These are phyloP conservation scores for Candida vaughaniae DNA, from an alignment of 805 yeast genomes.

Conservation along the genomic window DNA sequence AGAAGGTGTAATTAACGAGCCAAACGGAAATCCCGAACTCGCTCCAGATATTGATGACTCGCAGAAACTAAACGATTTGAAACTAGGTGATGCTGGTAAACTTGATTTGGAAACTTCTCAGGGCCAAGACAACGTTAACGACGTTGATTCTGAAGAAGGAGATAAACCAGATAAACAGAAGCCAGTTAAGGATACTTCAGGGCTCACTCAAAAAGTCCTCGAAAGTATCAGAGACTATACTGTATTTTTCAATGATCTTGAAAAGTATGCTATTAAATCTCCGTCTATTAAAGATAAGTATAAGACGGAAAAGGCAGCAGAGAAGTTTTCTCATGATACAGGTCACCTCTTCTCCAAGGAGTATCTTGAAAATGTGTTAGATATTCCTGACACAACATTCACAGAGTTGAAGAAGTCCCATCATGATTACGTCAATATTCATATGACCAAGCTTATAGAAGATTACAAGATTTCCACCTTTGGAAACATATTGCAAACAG, in stretches of 20 bases:
- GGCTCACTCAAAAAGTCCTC: not conserved
- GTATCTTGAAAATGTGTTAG: slow-evolving; percentile 44
- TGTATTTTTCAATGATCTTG: slow-evolving; percentile 33
- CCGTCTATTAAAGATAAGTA: slow-evolving; percentile 44
- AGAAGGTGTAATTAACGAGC: too few species aligned
- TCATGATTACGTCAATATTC: slow-evolving; percentile 28
- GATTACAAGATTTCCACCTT: slow-evolving; percentile 30
- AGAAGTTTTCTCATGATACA: slow-evolving; percentile 39
- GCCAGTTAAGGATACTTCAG: too few species aligned
- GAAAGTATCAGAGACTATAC: slow-evolving; percentile 20
- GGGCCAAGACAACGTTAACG: too few species aligned
- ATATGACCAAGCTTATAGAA: slow-evolving; percentile 26
- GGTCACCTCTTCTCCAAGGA: slow-evolving; percentile 45
- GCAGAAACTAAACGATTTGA: too few species aligned
- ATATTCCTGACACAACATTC: slow-evolving; percentile 34
- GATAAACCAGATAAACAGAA: too few species aligned
- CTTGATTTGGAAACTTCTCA: too few species aligned
- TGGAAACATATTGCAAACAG: slow-evolving; percentile 29
- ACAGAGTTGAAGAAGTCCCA: slow-evolving; percentile 39
- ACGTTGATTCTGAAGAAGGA: not conserved
- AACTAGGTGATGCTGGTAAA: too few species aligned
- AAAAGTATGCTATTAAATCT: slow-evolving; percentile 33
- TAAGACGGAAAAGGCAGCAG: slow-evolving; percentile 41
- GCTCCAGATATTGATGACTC: too few species aligned
- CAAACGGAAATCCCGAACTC: too few species aligned